Base-by-base conservation (phyloP, 345 rosid species). In the Citrus trifoliata region DNA sequence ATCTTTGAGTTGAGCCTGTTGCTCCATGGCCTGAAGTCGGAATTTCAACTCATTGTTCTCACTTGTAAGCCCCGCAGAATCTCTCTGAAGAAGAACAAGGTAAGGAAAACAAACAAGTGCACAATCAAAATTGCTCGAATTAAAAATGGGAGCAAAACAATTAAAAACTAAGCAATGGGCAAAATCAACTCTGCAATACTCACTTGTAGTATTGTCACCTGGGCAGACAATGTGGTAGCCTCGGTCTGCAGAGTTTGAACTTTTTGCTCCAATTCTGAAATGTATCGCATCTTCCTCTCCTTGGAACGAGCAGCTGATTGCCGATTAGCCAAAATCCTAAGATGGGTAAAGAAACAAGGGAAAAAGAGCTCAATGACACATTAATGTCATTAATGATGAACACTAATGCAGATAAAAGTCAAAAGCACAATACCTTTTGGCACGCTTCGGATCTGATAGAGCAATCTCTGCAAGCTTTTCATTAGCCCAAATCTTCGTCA, bases 241-340 rank as follows among this genome's bases (percentile, higher is more conserved):
- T 92, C 97, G 25, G 93, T 88, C 87, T 91, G 93, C 83, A 94
- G 88, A 8, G 93, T 90, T 80, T 95, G 96, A 75, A 93, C 98
- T 83, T 93, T 95, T 76, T 93, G 90, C 74, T 95, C 98, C 68
- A 95, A 85, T 81, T 95, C 97, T 25, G 85, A 73, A 74, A 90
- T 90, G 79, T 95, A 91, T 16, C 87, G 83, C 76, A 90, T 90
- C 84, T 95, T 93, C 79, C 96, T 80, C 88, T 95, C 96, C 85
- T 95, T 95, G 19, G 96, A 95, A 6, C 97, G 92, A 21, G 97
- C 93, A 82, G 97, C 97, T 70, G 97, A 93, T 33, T 88, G 93
- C 24, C 97, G 91, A 81, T 95, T 95, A 22, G 97, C 97, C 76
- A 93, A 87, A 78, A 95, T 95, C 89, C 97, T 94, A 75, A n/a